phyloP scores from a whole-genome alignment of 2,329 filamentous ascomycete genomes.

The Parastagonospora nodorum region DNA sequence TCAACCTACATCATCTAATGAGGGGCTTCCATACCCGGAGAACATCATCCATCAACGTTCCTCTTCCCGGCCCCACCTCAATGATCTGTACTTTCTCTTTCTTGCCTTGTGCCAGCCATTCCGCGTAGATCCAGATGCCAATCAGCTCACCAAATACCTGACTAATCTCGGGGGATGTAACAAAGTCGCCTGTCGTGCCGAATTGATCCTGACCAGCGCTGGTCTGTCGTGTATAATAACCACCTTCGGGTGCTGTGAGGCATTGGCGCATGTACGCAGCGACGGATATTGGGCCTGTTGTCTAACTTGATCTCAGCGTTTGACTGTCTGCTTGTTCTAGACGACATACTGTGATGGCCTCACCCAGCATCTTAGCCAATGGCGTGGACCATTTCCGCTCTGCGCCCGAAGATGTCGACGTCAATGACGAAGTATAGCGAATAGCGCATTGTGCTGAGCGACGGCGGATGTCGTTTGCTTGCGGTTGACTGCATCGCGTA shows the following conservation, averaged over 20 bases:
- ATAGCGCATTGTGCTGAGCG: conserved; percentile 21
- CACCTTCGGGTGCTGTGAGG: conserved; percentile 84
- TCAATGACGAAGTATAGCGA: conserved; percentile 44
- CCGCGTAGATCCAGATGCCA: conserved; percentile 91
- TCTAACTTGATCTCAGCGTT: conserved; percentile 50
- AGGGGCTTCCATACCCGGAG: conserved; percentile 67
- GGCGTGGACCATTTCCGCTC: conserved; percentile 84
- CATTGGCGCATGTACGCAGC: conserved; percentile 99
- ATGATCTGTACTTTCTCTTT: conserved; percentile 81
- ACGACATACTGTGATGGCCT: conserved; percentile 78
- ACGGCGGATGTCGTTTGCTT: conserved; percentile 3
- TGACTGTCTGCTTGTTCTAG: background rate
- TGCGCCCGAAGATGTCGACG: conserved; percentile 16
- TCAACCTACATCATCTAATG: background rate
- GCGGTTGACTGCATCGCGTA: conserved; percentile 20
- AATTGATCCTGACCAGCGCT: conserved; percentile 79
- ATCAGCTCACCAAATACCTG: conserved; percentile 95
- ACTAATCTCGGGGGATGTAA: conserved; percentile 96
- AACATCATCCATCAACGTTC: conserved; percentile 97
- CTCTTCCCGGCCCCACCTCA: conserved; percentile 90
- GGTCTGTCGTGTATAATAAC: conserved; percentile 84
- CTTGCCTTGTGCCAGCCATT: conserved; percentile 91
- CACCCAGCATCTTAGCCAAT: conserved; percentile 81
- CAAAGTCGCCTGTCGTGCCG: conserved; percentile 90
- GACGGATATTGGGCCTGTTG: conserved; percentile 88